These are phyloP conservation scores for Urtica urens DNA, from an alignment of 306 rosid genomes.

Conservation along the genomic window DNA sequence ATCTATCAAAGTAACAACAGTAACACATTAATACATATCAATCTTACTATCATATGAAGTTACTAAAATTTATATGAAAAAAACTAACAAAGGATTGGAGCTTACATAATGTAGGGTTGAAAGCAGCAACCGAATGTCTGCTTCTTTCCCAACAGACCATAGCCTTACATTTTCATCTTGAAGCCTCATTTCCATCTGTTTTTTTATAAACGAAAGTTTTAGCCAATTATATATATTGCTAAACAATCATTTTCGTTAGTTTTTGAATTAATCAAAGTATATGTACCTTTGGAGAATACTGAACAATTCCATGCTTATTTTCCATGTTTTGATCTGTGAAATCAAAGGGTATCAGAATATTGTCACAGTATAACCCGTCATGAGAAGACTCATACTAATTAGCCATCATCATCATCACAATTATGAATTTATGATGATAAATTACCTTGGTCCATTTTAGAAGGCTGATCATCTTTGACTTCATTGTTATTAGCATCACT, in stretches of 20 bases:
- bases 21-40: background rate
- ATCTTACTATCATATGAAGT: background rate
- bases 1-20: conserved; percentile 35
- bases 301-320: conserved; percentile 25
- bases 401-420: background rate
- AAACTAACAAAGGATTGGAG: too few species aligned
- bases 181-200: conserved; percentile 38
- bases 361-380: conserved; percentile 25
- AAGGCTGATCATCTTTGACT: conserved; percentile 18
- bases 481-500: conserved; percentile 17
- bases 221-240: background rate
- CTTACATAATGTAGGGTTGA: conserved; percentile 71
- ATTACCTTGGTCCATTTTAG: conserved; percentile 40
- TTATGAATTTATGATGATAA: too few species aligned
- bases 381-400: too few species aligned
- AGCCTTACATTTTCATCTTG: conserved; percentile 57
- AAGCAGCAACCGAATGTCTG: conserved; percentile 65
- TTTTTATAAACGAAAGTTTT: conserved; percentile 9
- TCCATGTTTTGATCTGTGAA: conserved; percentile 19
- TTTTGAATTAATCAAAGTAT: background rate
- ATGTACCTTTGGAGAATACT: conserved; percentile 49
- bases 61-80: too few species aligned
- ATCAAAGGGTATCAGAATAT: conserved; percentile 32
- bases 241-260: background rate
- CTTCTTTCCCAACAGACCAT: conserved; percentile 84